phyloP scores from a whole-genome alignment of 2,329 filamentous ascomycete species.

The Rutstroemia sp. region DNA sequence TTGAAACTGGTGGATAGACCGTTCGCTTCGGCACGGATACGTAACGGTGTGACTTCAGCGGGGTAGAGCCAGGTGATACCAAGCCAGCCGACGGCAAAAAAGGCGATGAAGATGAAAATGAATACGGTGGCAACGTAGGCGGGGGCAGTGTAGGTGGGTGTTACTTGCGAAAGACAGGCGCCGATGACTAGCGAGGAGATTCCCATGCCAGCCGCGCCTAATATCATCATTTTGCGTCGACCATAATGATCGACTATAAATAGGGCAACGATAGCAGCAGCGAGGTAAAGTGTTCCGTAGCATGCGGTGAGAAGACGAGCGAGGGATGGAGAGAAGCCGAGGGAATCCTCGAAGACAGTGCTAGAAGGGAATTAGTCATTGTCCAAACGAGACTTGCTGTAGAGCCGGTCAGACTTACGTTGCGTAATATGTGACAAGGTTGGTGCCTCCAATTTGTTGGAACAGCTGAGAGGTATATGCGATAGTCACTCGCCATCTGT shows the following conservation, averaged over 20 bases:
- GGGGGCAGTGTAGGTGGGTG: constrained; percentile 33
- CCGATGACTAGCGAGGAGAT: constrained; percentile 54
- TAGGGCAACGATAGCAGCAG: constrained; percentile 58
- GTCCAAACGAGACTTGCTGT: not conserved
- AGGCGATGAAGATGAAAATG: constrained; percentile 45
- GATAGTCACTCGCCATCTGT: constrained; percentile 46
- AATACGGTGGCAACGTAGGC: constrained; percentile 27
- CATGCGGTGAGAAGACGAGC: constrained; percentile 28
- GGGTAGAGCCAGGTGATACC: constrained; percentile 48
- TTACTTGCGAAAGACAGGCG: constrained; percentile 38
- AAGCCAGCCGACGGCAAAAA: constrained; percentile 45
- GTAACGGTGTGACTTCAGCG: constrained; percentile 47
- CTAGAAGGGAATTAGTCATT: not conserved
- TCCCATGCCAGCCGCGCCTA: constrained; percentile 45
- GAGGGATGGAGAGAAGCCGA: constrained; percentile 49
- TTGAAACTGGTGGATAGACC: constrained; percentile 39
- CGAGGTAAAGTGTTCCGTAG: constrained; percentile 42
- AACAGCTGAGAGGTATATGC: constrained; percentile 43
- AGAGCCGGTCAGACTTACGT: constrained; percentile 38
- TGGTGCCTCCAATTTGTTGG: constrained; percentile 42
- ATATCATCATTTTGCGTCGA: constrained; percentile 40
- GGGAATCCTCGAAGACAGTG: constrained; percentile 52
- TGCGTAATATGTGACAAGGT: constrained; percentile 39
- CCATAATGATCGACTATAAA: constrained; percentile 47
- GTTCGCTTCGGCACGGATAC: constrained; percentile 48